Evolutionary conservation across 305 asterid species (phyloP), one percentile per base, ranked within the genome.

Genomic region (Fraxinus albicans): DNA sequence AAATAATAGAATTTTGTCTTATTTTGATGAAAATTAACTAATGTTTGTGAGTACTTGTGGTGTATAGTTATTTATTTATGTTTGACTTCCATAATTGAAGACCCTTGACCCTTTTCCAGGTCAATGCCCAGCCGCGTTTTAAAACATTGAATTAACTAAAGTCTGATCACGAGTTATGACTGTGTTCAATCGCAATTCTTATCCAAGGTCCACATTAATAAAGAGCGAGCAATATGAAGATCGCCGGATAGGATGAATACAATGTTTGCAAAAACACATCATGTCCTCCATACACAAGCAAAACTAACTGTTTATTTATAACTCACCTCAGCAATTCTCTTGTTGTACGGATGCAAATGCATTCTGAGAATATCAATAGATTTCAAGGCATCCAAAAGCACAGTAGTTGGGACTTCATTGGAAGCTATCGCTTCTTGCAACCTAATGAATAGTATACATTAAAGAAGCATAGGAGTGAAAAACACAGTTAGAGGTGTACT

Each of bases 291-390:
- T 33, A 19, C 23, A 67, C 50, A 81, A 36, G 69, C 63, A 79
- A 80, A 73, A 19, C 29, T 10, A 69, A 76, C 9, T 58, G 67
- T 81, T 58, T 4, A 47, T 19, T 42, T 63, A 53, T 72, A 67
- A 80, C 82, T 65, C 83, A 96, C 99, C 98, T 96, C 93, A 55
- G 99, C 99, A 67, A 92, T 86, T 87, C 90, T 92, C 93, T 90
- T 94, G 88, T 96, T 96, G 85, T 87, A 88, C 38, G 97, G 97
- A 87, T 96, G 98, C 78, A 91, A 77, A 50, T 78, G 83, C 69
- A 76, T 82, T 80, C 85, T 86, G 44, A 91, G 87, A 80, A 88
- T 78, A 80, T 85, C 86, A 17, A 88, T 42, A 82, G 86, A 85
- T 85, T 84, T 89, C 85, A 87, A 82, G 82, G 90, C 93, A 85